Conservation (phyloP, 1,284 basidiomycete genomes). For the Microbotryum scabiosae region DNA sequence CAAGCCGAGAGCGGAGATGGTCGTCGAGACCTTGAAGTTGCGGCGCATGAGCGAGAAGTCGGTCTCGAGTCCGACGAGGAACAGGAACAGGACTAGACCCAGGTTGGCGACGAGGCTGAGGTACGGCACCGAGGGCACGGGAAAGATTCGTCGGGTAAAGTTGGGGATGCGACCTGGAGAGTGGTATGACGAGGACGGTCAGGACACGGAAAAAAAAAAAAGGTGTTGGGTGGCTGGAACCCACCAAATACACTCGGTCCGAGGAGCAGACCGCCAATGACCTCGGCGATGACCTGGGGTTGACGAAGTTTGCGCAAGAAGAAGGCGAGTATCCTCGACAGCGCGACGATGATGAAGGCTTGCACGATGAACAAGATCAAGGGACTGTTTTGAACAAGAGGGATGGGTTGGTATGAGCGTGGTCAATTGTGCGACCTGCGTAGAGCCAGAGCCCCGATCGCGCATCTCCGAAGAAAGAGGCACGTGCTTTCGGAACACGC, state of each 20-base stretch:
- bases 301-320: constrained; percentile 38
- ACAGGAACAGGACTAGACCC: constrained; percentile 54
- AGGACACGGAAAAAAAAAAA: not conserved
- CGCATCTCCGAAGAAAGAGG: not conserved
- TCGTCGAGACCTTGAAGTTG: constrained; percentile 31
- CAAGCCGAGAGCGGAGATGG: constrained; percentile 57
- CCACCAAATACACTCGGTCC: constrained; percentile 46
- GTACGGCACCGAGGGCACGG: constrained; percentile 58
- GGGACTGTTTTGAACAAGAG: constrained; percentile 6
- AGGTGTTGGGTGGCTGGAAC: not conserved
- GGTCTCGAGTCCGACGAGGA: constrained; percentile 86
- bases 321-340: constrained; percentile 40
- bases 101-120: constrained; percentile 86
- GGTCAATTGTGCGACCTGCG: not conserved
- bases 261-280: constrained; percentile 43
- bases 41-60: constrained; percentile 60
- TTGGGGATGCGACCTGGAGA: constrained; percentile 54
- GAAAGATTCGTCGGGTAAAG: constrained; percentile 77
- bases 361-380: constrained; percentile 35
- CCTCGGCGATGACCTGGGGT: constrained; percentile 43
- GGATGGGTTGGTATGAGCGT: not conserved
- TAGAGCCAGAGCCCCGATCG: not conserved
- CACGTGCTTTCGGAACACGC: not conserved
- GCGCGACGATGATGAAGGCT: constrained; percentile 39
- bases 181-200: not conserved